phyloP scores from a whole-genome alignment of 306 rosid genomes.

The Cercis canadensis region DNA sequence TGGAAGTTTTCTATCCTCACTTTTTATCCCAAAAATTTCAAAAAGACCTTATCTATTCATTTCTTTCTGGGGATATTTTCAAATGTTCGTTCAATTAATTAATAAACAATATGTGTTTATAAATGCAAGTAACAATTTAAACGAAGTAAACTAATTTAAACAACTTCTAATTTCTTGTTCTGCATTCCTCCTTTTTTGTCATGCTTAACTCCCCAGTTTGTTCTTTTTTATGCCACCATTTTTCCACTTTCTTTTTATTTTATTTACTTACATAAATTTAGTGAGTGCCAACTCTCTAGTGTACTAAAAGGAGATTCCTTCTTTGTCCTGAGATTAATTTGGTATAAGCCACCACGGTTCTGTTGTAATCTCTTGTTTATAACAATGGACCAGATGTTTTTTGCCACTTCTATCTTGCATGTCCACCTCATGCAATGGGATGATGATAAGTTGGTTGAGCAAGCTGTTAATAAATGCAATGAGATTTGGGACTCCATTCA shows the following conservation, averaged over 20 bases:
- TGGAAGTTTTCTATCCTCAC: constrained; percentile 17
- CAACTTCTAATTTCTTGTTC: background rate
- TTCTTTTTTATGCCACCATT: constrained; percentile 11
- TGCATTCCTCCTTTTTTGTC: background rate
- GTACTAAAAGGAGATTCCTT: constrained; percentile 12
- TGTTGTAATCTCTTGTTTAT: constrained; percentile 46
- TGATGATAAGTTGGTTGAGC: constrained; percentile 75
- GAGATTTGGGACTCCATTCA: constrained; percentile 81
- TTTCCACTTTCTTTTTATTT: constrained; percentile 4
- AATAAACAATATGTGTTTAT: background rate
- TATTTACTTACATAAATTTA: constrained; percentile 3
- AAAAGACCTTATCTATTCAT: background rate
- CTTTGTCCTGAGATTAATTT: constrained; percentile 28
- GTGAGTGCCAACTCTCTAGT: constrained; percentile 14
- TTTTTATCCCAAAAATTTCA: constrained; percentile 9
- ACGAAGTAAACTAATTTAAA: background rate
- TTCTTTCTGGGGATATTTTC: too few relatives aligned
- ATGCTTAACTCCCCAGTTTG: constrained; percentile 1
- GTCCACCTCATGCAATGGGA: constrained; percentile 98
- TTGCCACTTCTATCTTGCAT: constrained; percentile 86
- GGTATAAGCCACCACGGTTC: constrained; percentile 11
- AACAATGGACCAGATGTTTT: constrained; percentile 80
- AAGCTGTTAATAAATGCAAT: constrained; percentile 74
- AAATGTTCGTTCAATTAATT: constrained; percentile 13
- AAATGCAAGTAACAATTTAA: background rate